Evolutionary conservation across 1,284 basidiomycete genomes (phyloP), one percentile per base, ranked within the genome.

Genomic region (Ceratobasidium sp.): DNA sequence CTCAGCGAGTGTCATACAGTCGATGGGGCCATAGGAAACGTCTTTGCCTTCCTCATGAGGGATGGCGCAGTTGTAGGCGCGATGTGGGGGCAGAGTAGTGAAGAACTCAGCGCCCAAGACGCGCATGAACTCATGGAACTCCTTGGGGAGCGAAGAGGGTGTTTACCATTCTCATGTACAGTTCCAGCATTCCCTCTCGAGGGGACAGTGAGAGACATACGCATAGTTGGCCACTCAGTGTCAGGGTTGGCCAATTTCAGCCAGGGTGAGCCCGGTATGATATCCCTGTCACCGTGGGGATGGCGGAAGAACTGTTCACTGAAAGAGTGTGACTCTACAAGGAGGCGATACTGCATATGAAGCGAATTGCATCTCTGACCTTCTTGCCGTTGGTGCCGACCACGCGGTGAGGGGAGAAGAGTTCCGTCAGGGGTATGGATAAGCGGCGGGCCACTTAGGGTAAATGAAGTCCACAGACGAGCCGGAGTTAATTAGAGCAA

Each of bases 161-260:
- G 10, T 58, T 20, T 26, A 3, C 20, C 10, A 10, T 13, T 20
- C 20, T 3, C 13, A 51, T 20, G 26, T 58, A 26, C 26, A 20
- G 13, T 23, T 26, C 26, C 26, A 2, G 23, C 55, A 58, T 20
- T n/a, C 9, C 20, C n/a, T 58, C 2, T 18, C 10, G 20, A 10
- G 13, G 55, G 55, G 55, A 7, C n/a, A 23, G 20, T 58, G 2
- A 58, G 10, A 23, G 33, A 33, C 33, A 33, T 4, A 33, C 10
- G 20, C 55, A 58, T 5, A 23, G 13, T 23, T 23, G 55, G 18
- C 55, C 55, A 58, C 10, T 58, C 3, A 18, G 26, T 23, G 26
- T 58, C 55, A 20, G 55, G 55, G 55, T 58, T 58, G 18, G 55
- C 55, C n/a, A 23, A 26, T 26, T 26, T 58, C n/a, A 58, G 55